These are phyloP conservation scores for Auxenochlorella pyrenoidosa DNA, from an alignment of 139 green algal genomes.

Conservation along the genomic window DNA sequence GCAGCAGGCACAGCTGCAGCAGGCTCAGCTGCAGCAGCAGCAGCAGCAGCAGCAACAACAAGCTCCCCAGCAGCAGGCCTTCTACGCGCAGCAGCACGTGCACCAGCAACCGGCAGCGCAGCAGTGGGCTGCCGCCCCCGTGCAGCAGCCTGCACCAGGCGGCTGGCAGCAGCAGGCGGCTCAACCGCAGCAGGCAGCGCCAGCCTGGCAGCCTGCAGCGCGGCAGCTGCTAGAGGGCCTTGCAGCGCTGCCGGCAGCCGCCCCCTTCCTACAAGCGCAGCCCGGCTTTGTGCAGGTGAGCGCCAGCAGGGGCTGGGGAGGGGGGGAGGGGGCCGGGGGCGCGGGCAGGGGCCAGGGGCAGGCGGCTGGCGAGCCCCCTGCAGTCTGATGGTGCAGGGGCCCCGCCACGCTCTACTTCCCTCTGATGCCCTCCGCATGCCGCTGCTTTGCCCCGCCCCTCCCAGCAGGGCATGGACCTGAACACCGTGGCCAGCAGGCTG, in stretches of 20 bases:
- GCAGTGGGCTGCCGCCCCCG: too few species aligned
- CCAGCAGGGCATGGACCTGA: constrained; percentile 56
- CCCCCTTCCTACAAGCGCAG: constrained; percentile 19
- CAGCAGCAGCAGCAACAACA: neutral
- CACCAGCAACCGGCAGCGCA: too few species aligned
- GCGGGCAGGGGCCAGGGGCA: too few species aligned
- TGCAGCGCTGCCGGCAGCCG: neutral
- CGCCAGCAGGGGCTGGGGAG: neutral
- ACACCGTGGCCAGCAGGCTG: constrained; percentile 46
- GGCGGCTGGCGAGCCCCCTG: too few species aligned
- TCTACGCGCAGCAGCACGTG: neutral
- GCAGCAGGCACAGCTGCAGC: constrained; percentile 10
- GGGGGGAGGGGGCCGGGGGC: neutral
- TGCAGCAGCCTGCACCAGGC: neutral
- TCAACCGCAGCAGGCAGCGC: neutral
- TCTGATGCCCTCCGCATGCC: too few species aligned
- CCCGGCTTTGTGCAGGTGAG: constrained; percentile 44
- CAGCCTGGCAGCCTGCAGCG: neutral
- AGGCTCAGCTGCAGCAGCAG: neutral
- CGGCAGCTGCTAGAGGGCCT: constrained; percentile 27
- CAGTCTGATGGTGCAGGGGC: too few species aligned
- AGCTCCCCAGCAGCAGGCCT: neutral
- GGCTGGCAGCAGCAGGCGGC: neutral
- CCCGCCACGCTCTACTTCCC: too few species aligned
- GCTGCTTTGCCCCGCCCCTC: neutral